phyloP scores from a whole-genome alignment of 1,284 basidiomycete genomes.

The Rhodotorula sp. region DNA sequence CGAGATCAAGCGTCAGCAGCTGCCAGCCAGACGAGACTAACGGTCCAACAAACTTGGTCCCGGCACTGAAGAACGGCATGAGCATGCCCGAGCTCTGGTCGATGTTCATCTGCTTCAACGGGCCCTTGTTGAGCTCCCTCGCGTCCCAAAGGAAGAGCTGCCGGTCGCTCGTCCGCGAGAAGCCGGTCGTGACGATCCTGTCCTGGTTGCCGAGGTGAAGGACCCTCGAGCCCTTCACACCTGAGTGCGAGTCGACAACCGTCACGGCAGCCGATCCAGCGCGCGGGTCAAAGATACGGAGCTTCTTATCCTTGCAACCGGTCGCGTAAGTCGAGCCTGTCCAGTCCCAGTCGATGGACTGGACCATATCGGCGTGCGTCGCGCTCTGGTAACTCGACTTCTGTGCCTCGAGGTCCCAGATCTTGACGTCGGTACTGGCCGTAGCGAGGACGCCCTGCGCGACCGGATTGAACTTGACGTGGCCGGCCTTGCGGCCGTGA shows the following conservation, averaged over 20 bases:
- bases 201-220: conserved; percentile 88
- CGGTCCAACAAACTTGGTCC: conserved; percentile 58
- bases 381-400: conserved; percentile 62
- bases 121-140: conserved; percentile 60
- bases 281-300: conserved; percentile 85
- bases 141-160: conserved; percentile 87
- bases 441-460: conserved; percentile 82
- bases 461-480: conserved; percentile 91
- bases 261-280: conserved; percentile 75
- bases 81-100: conserved; percentile 89
- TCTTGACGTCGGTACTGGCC: conserved; percentile 84
- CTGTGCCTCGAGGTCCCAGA: conserved; percentile 83
- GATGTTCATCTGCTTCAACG: conserved; percentile 68
- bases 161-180: conserved; percentile 90
- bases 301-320: conserved; percentile 87
- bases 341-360: conserved; percentile 78
- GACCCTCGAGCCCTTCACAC: conserved; percentile 88
- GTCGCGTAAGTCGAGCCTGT: conserved; percentile 69
- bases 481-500: conserved; percentile 77
- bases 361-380: conserved; percentile 84
- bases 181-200: conserved; percentile 87
- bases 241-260: conserved; percentile 79
- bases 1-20: neutral
- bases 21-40: too few species aligned
- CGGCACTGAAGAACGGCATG: conserved; percentile 96